Base-by-base conservation (phyloP, 441 rosid genomes). In the Populus hybrid region DNA sequence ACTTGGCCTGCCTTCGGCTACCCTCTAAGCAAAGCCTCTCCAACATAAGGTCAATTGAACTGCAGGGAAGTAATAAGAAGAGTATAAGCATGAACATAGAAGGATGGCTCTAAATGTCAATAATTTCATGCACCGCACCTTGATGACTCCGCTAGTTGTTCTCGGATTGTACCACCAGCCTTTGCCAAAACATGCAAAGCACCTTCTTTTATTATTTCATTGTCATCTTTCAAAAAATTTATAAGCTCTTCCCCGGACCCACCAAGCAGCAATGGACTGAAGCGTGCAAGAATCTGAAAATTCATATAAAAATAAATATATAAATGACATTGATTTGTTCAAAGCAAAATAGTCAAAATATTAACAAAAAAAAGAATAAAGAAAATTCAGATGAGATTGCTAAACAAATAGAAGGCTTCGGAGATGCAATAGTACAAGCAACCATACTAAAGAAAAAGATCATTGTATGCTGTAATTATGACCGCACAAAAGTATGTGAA, bases 11-110 rank as follows among this genome's bases (percentile, higher is more conserved):
- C 73, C 90, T 89, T 46, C 99, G 92, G 81, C 91, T 97, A 71
- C 99, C 99, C 90, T 97, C 99, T 82, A 97, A 84, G 79, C 99
- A 97, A 63, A 97, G 90, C 83, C 85, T 91, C 88, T 97, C 99
- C 88, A 97, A 78, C 76, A 92, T 82, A 85, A 97, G 97, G 84
- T 97, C 99, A 81, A 93, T 83, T 9, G 99, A 92, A 87, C 99
- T 97, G 90, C 80, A 88, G 67, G 75, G 10, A 67, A 87, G 38
- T 64, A 78, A 80, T 46, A 80, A 69, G 63, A 80, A 46, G 66
- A 42, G 67, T 57, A 78, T 85, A 72, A 89, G 77, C 79, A 84
- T 65, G 81, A 20, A 24, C 12, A 24, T 24, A 75, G 65, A 77
- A 80, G 73, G 18, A 24, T 36, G 68, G 4, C 42, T 5, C 68